Evolutionary conservation across 352 stramenopile genomes (phyloP).

Genomic region (Pythium volutum): DNA sequence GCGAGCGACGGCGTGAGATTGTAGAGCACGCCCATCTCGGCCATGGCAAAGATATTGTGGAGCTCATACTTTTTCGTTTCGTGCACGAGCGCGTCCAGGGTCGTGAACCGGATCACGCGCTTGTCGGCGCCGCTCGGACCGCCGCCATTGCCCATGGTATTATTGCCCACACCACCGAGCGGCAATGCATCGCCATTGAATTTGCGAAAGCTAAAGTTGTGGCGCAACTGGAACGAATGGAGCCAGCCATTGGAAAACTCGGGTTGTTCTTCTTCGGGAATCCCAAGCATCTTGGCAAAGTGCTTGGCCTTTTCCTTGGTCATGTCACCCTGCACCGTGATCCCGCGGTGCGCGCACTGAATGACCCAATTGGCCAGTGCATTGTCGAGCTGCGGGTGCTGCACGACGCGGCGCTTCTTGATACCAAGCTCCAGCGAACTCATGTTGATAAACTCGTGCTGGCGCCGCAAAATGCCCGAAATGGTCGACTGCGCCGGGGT

Average conservation of each 20-base stretch:
- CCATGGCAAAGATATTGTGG: constrained; percentile 72
- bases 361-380: constrained; percentile 86
- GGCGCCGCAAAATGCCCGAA: constrained; percentile 71
- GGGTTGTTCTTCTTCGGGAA: constrained; percentile 69
- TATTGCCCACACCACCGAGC: constrained; percentile 30
- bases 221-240: constrained; percentile 79
- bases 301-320: constrained; percentile 87
- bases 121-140: constrained; percentile 47
- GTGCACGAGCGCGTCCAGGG: constrained; percentile 51
- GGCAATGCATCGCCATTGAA: constrained; percentile 55
- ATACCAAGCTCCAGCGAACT: constrained; percentile 74
- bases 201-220: constrained; percentile 85
- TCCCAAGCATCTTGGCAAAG: constrained; percentile 78
- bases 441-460: constrained; percentile 87
- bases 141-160: not conserved
- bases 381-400: constrained; percentile 75
- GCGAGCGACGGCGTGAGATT: constrained; percentile 45
- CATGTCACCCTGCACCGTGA: constrained; percentile 77
- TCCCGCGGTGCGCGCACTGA: constrained; percentile 71
- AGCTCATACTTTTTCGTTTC: constrained; percentile 78
- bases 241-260: constrained; percentile 89
- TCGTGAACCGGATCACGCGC: constrained; percentile 56
- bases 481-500: constrained; percentile 83
- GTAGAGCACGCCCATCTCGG: constrained; percentile 75
- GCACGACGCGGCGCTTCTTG: constrained; percentile 81